A percentile compares a stretch with the other conserved stretches of the same genome.
Evolutionary conservation across 495 filamentous ascomycete genomes (phyloP).

Genomic region (Penicillium canescens): DNA sequence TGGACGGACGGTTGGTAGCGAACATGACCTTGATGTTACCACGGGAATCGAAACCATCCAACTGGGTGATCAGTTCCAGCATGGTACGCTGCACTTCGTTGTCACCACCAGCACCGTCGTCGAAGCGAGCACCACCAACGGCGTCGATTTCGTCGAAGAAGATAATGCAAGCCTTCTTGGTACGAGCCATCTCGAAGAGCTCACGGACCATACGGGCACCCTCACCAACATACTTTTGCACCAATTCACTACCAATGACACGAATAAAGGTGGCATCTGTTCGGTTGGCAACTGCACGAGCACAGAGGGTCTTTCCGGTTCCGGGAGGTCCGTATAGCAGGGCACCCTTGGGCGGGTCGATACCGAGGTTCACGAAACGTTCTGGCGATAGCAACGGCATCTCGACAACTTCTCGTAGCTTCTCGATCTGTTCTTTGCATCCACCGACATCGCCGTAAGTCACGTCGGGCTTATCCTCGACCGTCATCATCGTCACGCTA

Average conservation of each 20-base stretch:
- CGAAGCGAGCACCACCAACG: slow-evolving; percentile 96
- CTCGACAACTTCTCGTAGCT: slow-evolving; percentile 96
- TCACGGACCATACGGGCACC: slow-evolving; percentile 98
- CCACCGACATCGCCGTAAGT: slow-evolving; percentile 98
- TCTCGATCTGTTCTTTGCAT: slow-evolving; percentile 99
- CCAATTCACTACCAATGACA: slow-evolving; percentile 94
- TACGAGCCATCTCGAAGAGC: slow-evolving; percentile 98
- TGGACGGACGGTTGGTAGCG: slow-evolving; percentile 95
- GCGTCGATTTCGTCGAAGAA: slow-evolving; percentile 99
- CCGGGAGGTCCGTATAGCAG: slow-evolving; percentile 95
- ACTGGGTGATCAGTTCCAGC: slow-evolving; percentile 96
- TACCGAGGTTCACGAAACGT: slow-evolving; percentile 94
- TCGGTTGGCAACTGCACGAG: slow-evolving; percentile 93
- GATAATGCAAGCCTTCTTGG: slow-evolving; percentile 99
- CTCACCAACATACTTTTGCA: slow-evolving; percentile 98
- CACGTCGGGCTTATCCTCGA: slow-evolving; percentile 98
- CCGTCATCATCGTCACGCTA: slow-evolving; percentile 99
- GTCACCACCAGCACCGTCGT: slow-evolving; percentile 96
- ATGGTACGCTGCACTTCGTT: slow-evolving; percentile 99
- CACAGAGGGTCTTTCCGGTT: slow-evolving; percentile 97
- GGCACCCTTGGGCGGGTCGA: slow-evolving; percentile 97
- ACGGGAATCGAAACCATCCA: slow-evolving; percentile 95
- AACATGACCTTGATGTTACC: slow-evolving; percentile 99
- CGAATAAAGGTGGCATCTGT: slow-evolving; percentile 98
- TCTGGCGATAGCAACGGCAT: slow-evolving; percentile 96